Conservation (phyloP, 1,139 yeast genomes). For the Zygoascus meyerae region DNA sequence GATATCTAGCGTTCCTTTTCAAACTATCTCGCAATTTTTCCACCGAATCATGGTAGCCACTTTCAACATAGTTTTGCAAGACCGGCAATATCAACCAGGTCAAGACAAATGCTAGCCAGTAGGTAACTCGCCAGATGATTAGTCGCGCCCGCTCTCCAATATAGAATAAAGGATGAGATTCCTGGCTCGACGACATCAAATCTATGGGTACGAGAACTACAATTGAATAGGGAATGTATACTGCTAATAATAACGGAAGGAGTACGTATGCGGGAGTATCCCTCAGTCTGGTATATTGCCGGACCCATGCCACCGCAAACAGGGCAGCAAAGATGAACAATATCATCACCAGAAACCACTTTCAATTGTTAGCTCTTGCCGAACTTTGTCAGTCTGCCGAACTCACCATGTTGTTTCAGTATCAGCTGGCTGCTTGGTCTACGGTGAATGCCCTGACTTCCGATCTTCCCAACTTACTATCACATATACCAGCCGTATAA, state of each 20-base stretch:
- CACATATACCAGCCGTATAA: too few species aligned
- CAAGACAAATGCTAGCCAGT: slow-evolving; percentile 72
- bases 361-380: background rate
- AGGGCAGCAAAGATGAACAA: slow-evolving; percentile 30
- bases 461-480: background rate
- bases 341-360: slow-evolving; percentile 23
- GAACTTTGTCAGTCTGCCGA: background rate
- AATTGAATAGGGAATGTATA: slow-evolving; percentile 51
- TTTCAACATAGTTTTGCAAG: slow-evolving; percentile 63
- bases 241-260: slow-evolving; percentile 41
- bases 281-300: slow-evolving; percentile 34
- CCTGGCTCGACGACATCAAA: slow-evolving; percentile 37
- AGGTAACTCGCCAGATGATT: slow-evolving; percentile 62
- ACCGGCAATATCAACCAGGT: slow-evolving; percentile 71
- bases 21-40: slow-evolving; percentile 53
- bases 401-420: background rate
- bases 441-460: background rate
- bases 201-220: slow-evolving; percentile 54
- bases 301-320: slow-evolving; percentile 32
- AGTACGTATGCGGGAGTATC: slow-evolving; percentile 39
- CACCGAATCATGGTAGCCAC: slow-evolving; percentile 54
- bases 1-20: slow-evolving; percentile 53
- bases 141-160: slow-evolving; percentile 46
- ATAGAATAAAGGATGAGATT: slow-evolving; percentile 34
- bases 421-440: background rate